Conservation (phyloP, 2,329 filamentous ascomycete genomes). For the Ambrosiella xylebori region DNA sequence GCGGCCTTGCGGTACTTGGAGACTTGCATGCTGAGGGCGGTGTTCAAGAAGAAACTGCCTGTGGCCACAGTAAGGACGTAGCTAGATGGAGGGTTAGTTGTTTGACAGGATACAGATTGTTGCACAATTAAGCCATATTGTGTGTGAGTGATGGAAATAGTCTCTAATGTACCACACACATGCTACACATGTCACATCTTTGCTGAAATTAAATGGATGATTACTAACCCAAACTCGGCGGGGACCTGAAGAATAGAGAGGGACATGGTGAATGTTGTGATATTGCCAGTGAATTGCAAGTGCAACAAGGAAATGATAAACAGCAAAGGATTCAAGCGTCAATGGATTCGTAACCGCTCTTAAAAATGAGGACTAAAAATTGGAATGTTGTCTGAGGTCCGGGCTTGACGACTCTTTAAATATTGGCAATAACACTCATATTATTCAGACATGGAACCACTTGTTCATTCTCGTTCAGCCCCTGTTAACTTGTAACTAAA, state of each 20-base stretch:
- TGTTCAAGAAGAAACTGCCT: constrained; percentile 40
- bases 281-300: neutral
- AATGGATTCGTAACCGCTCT: no score
- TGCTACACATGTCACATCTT: no score
- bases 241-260: constrained; percentile 28
- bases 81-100: constrained; percentile 23
- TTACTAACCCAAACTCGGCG: constrained; percentile 32
- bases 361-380: no score
- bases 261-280: constrained; percentile 21
- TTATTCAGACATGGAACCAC: no score
- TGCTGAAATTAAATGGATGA: neutral
- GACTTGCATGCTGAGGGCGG: constrained; percentile 32
- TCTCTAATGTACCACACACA: no score
- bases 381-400: no score
- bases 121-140: neutral
- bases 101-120: neutral
- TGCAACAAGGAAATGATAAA: neutral
- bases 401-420: no score
- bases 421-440: no score
- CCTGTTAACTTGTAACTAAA: no score
- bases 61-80: constrained; percentile 43
- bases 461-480: no score
- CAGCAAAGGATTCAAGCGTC: neutral
- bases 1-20: constrained; percentile 32
- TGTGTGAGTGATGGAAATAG: no score